These are phyloP conservation scores for Erysimum cheiranthoides DNA, from an alignment of 345 rosid genomes.

Conservation along the genomic window DNA sequence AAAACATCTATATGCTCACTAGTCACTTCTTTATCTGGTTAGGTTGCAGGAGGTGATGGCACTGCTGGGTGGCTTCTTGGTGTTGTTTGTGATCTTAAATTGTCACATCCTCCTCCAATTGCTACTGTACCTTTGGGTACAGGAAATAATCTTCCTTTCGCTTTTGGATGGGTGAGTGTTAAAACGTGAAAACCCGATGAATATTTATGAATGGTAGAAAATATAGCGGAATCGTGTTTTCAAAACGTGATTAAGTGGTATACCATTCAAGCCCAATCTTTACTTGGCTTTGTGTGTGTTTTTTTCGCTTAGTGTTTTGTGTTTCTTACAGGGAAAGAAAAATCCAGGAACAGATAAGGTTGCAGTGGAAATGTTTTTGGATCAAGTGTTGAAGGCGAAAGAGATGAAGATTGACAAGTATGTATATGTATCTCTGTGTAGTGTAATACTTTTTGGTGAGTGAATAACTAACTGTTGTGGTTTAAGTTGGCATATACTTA, in stretches of 20 bases:
- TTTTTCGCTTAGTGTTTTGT: neutral
- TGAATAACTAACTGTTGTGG: constrained; percentile 11
- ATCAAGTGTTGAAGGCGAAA: constrained; percentile 66
- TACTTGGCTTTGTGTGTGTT: no score
- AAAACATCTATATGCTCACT: neutral
- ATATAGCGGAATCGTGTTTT: no score
- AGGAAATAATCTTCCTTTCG: constrained; percentile 94
- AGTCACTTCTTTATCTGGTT: neutral
- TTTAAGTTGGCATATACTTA: constrained; percentile 87
- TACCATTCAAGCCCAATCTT: no score
- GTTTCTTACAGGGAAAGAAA: constrained; percentile 77
- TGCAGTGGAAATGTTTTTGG: constrained; percentile 66
- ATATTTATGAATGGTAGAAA: no score
- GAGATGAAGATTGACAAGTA: constrained; percentile 96
- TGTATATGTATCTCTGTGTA: constrained; percentile 6
- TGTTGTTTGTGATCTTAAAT: constrained; percentile 86
- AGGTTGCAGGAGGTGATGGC: constrained; percentile 99
- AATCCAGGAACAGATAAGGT: constrained; percentile 80
- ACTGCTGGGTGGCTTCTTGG: constrained; percentile 99
- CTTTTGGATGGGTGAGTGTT: constrained; percentile 86
- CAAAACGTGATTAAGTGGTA: no score
- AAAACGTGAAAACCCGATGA: no score
- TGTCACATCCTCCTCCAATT: constrained; percentile 86
- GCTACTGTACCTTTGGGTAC: constrained; percentile 98
- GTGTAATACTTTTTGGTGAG: neutral